phyloP scores from a whole-genome alignment of 169 alveolate genomes.

The Cryptosporidium sp. region DNA sequence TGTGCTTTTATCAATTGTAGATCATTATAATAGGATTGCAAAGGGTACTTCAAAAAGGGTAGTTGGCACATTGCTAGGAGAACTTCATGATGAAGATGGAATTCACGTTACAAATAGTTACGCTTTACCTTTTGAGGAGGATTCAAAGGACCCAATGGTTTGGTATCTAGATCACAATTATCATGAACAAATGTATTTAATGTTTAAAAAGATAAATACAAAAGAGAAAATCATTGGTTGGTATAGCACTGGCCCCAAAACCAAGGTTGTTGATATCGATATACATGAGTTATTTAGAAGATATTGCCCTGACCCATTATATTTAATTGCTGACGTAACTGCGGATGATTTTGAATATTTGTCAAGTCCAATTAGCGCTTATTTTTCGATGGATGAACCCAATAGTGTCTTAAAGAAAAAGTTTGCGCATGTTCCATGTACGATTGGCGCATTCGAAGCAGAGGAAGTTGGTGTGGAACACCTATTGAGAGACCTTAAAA shows the following conservation, averaged over 20 bases:
- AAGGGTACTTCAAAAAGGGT: conserved; percentile 95
- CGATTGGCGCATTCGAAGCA: conserved; percentile 97
- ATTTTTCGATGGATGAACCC: conserved; percentile 94
- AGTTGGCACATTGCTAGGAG: conserved; percentile 99
- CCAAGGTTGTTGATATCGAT: conserved; percentile 96
- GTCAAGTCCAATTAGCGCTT: conserved; percentile 94
- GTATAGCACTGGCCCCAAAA: conserved; percentile 98
- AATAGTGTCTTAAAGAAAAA: conserved; percentile 91
- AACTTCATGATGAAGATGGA: conserved; percentile 86
- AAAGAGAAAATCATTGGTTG: conserved; percentile 98
- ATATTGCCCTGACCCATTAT: conserved; percentile 95
- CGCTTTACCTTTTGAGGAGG: conserved; percentile 99
- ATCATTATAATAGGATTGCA: conserved; percentile 98
- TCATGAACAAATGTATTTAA: conserved; percentile 95
- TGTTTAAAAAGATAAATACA: conserved; percentile 96
- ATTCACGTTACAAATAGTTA: conserved; percentile 97
- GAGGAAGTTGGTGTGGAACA: conserved; percentile 99
- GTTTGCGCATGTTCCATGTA: conserved; percentile 93
- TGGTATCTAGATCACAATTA: conserved; percentile 99
- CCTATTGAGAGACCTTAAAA: conserved; percentile 95
- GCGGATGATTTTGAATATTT: conserved; percentile 78
- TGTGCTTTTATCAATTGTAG: conserved; percentile 97
- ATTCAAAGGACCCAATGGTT: conserved; percentile 95
- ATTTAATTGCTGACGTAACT: conserved; percentile 90
- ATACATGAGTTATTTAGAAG: conserved; percentile 96